Evolutionary conservation across 2,329 filamentous ascomycete genomes (phyloP).

Genomic region (Torrubiella hemipterigena): DNA sequence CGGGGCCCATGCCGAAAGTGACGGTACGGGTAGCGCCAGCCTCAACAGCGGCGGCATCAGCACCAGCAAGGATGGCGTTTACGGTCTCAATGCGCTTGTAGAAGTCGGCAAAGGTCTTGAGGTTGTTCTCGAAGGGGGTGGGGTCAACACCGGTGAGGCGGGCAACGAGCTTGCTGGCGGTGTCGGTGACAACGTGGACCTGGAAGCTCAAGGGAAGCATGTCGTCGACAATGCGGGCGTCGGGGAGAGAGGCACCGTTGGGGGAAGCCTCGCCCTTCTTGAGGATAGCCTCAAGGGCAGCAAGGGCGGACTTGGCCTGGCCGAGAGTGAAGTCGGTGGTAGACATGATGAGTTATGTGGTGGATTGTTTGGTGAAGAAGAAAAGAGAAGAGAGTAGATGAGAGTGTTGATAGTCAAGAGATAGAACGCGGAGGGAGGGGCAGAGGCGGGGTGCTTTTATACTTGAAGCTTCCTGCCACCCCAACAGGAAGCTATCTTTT

Average conservation of each 20-base stretch:
- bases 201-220: slow-evolving; percentile 32
- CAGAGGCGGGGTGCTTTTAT: slow-evolving; percentile 3
- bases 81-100: slow-evolving; percentile 19
- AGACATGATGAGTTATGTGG: slow-evolving; percentile 17
- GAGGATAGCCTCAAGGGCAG: slow-evolving; percentile 20
- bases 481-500: too few species aligned
- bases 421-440: background rate
- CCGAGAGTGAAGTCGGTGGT: slow-evolving; percentile 27
- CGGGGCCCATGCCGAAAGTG: slow-evolving; percentile 17
- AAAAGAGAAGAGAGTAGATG: background rate
- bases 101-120: slow-evolving; percentile 21
- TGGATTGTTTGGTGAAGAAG: slow-evolving; percentile 2
- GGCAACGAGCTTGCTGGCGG: slow-evolving; percentile 18
- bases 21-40: slow-evolving; percentile 15
- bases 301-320: slow-evolving; percentile 17
- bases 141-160: slow-evolving; percentile 20
- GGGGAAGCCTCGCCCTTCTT: slow-evolving; percentile 21
- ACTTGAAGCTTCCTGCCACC: too few species aligned
- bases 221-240: slow-evolving; percentile 23
- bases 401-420: slow-evolving; percentile 1
- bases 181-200: slow-evolving; percentile 19
- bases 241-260: slow-evolving; percentile 17
- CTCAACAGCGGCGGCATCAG: slow-evolving; percentile 21
- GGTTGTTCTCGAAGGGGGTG: slow-evolving; percentile 13
- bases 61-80: slow-evolving; percentile 17